Percentiles rank a stretch among this genome's conserved stretches.
phyloP scores from a whole-genome alignment of 805 yeast genomes.

The Spencermartinsiella europaea region DNA sequence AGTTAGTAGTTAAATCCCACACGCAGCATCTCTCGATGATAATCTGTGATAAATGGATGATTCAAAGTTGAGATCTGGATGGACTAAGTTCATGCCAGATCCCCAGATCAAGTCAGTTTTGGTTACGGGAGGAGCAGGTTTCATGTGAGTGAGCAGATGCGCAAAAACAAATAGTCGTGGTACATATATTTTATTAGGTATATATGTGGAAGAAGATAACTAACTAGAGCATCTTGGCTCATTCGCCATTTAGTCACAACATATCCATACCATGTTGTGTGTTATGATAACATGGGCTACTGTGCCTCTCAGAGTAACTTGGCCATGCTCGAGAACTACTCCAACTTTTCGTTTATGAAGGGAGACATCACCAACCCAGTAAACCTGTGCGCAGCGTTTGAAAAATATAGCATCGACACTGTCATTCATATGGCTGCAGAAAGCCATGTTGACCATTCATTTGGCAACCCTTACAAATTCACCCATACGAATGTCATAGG shows the following conservation, averaged over 20 bases:
- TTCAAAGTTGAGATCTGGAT: conserved; percentile 4
- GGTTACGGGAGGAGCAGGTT: conserved; percentile 56
- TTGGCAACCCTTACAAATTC: conserved; percentile 40
- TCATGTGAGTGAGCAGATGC: conserved; percentile 33
- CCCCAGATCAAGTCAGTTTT: conserved; percentile 28
- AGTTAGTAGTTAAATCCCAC: too few relatives aligned
- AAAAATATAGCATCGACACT: conserved; percentile 26
- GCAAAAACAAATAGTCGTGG: too few relatives aligned
- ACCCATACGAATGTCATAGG: conserved; percentile 43
- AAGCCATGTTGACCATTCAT: conserved; percentile 50
- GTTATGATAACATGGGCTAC: conserved; percentile 45
- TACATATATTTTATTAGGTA: not conserved
- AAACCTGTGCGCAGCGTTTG: conserved; percentile 22
- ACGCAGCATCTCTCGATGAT: too few relatives aligned
- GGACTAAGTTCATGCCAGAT: conserved; percentile 13
- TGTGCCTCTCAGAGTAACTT: conserved; percentile 36
- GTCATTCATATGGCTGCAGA: conserved; percentile 54
- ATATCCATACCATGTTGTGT: conserved; percentile 35
- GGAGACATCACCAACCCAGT: conserved; percentile 36
- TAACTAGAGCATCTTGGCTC: conserved; percentile 41
- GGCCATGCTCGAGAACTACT: conserved; percentile 27
- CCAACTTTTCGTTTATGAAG: conserved; percentile 26
- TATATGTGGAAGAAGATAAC: not conserved
- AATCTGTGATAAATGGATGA: too few relatives aligned
- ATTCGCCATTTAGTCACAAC: conserved; percentile 33